Percentiles rank a stretch among this genome's conserved stretches.
These are phyloP conservation scores for Ramaria rubella DNA, from an alignment of 768 basidiomycete genomes.

Conservation along the genomic window DNA sequence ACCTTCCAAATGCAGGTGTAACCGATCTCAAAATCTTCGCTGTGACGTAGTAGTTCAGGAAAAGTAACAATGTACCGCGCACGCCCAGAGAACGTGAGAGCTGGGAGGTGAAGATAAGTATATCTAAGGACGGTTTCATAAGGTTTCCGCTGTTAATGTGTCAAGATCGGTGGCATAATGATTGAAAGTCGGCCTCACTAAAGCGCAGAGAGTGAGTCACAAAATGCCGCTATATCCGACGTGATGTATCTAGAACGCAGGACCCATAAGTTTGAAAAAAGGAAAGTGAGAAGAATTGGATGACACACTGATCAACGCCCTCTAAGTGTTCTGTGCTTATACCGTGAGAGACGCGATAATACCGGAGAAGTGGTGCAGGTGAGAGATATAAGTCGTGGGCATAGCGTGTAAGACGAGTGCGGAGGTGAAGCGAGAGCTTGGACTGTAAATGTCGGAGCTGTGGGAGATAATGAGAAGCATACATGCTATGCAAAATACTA, in stretches of 20 bases:
- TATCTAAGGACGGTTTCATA: constrained; percentile 85
- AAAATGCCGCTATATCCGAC: constrained; percentile 85
- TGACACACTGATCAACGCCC: constrained; percentile 63
- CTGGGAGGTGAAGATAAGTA: constrained; percentile 88
- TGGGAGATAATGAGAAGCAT: background rate
- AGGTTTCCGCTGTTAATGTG: constrained; percentile 66
- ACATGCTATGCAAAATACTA: constrained; percentile 10
- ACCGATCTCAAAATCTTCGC: constrained; percentile 75
- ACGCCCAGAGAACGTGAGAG: constrained; percentile 80
- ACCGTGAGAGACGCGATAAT: constrained; percentile 51
- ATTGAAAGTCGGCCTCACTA: constrained; percentile 56
- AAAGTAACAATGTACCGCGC: constrained; percentile 74
- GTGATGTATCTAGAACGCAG: constrained; percentile 86
- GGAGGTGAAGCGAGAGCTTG: constrained; percentile 72
- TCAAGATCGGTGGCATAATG: background rate
- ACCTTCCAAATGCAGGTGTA: constrained; percentile 86
- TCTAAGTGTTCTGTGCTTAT: constrained; percentile 30
- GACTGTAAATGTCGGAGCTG: constrained; percentile 88
- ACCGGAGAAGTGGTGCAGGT: constrained; percentile 60
- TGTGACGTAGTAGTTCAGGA: constrained; percentile 82
- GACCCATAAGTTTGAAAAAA: too few relatives aligned
- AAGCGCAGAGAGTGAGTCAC: constrained; percentile 74
- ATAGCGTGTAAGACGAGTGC: constrained; percentile 85
- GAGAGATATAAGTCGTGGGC: constrained; percentile 89
- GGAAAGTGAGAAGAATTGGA: too few relatives aligned